phyloP scores from a whole-genome alignment of 225 moss, liverwort and hornwort genomes.

The Physcomitrellopsis africana region DNA sequence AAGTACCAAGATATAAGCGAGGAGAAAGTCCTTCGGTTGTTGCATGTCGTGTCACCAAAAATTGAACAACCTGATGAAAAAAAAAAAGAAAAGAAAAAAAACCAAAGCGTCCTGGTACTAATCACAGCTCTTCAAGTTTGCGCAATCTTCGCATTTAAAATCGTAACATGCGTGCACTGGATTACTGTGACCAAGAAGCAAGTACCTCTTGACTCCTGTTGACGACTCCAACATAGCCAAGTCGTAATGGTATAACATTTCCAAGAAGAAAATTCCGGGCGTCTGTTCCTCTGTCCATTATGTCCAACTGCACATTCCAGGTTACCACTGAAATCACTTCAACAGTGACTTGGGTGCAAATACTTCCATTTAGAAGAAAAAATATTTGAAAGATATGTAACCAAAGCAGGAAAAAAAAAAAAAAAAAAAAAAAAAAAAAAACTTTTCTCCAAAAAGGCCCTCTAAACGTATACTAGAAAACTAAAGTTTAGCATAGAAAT shows the following conservation, averaged over 20 bases:
- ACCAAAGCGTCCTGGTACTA: background rate
- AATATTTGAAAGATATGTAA: no score
- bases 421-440: no score
- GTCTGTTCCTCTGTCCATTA: slow-evolving; percentile 99
- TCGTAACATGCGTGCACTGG: background rate
- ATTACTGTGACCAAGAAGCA: slow-evolving; percentile 24
- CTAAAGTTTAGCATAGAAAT: slow-evolving; percentile 6
- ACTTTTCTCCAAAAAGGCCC: no score
- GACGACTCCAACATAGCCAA: slow-evolving; percentile 95
- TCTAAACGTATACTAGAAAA: background rate
- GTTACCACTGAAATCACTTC: background rate
- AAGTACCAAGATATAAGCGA: slow-evolving; percentile 27
- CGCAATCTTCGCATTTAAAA: slow-evolving; percentile 10
- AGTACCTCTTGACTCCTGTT: slow-evolving; percentile 98
- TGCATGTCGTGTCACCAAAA: slow-evolving; percentile 11
- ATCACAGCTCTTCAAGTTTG: slow-evolving; percentile 8
- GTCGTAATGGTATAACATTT: slow-evolving; percentile 92
- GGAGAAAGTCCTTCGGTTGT: background rate
- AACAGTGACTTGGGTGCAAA: background rate
- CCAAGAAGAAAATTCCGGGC: slow-evolving; percentile 95
- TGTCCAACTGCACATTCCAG: slow-evolving; percentile 71
- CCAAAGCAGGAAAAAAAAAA: no score
- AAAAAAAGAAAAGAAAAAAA: background rate
- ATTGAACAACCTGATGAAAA: slow-evolving; percentile 13
- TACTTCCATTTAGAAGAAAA: no score